Evolutionary conservation across 805 yeast species (phyloP).

Genomic region (Wickerhamiella dianesei): DNA sequence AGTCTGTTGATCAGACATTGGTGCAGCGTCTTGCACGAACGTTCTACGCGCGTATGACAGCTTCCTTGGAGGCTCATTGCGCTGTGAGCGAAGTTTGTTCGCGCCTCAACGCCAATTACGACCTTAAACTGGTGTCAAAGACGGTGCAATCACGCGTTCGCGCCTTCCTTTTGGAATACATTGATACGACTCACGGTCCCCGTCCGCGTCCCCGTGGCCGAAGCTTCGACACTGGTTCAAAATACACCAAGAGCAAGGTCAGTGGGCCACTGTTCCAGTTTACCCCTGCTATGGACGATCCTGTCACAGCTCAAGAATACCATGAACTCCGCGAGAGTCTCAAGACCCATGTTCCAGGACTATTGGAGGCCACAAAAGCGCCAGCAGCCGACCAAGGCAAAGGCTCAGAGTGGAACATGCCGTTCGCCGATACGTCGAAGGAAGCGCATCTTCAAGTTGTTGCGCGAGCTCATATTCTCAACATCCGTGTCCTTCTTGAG

Average conservation of each 20-base stretch:
- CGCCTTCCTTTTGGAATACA: conserved; percentile 14
- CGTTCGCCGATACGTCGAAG: conserved; percentile 17
- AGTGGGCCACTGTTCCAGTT: conserved; percentile 15
- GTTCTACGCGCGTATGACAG: conserved; percentile 48
- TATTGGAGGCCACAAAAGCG: conserved; percentile 29
- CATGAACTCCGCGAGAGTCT: conserved; percentile 34
- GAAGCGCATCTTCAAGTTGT: conserved; percentile 15
- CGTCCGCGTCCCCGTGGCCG: conserved; percentile 1
- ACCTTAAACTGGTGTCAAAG: conserved; percentile 33
- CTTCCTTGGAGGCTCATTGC: conserved; percentile 57
- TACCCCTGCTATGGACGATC: conserved; percentile 23
- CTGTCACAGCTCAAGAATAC: conserved; percentile 19
- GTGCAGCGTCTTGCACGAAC: conserved; percentile 59
- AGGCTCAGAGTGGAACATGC: conserved; percentile 14
- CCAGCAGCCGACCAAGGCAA: conserved; percentile 22
- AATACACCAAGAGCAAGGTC: not conserved
- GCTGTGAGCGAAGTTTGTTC: conserved; percentile 44
- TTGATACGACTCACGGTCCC: conserved; percentile 6
- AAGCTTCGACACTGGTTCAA: not conserved
- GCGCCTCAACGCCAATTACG: conserved; percentile 21
- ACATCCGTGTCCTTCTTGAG: conserved; percentile 67
- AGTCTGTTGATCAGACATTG: conserved; percentile 25
- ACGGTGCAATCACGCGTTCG: conserved; percentile 31
- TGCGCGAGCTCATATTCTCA: conserved; percentile 47
- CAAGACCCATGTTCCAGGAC: conserved; percentile 61